These are phyloP conservation scores for Achlya hypogyna DNA, from an alignment of 352 stramenopile genomes.

Conservation along the genomic window DNA sequence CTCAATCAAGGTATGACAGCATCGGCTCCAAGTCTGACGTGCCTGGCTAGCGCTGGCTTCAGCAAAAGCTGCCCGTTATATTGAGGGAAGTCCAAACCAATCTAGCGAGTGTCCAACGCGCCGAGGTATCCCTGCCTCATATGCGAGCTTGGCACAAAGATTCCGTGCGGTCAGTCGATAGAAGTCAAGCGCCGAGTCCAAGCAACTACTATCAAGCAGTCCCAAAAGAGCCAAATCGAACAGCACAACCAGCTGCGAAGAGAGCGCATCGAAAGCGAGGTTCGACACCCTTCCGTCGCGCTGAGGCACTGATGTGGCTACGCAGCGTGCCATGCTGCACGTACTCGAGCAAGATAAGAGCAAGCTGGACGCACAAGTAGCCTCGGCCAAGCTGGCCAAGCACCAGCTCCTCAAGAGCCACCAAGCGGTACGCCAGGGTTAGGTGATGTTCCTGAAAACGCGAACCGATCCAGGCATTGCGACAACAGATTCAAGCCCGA, in stretches of 20 bases:
- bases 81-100: not conserved
- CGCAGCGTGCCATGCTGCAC: not conserved
- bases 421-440: not conserved
- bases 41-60: not conserved
- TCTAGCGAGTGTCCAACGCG: too few species aligned
- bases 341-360: not conserved
- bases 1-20: not conserved
- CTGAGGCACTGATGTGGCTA: not conserved
- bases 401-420: not conserved
- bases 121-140: not conserved
- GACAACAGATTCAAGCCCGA: not conserved
- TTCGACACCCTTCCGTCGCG: not conserved
- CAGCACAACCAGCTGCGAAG: not conserved
- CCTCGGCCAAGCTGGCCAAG: not conserved
- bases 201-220: not conserved
- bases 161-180: not conserved
- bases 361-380: not conserved
- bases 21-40: not conserved
- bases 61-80: not conserved
- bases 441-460: not conserved
- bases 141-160: not conserved
- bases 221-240: not conserved
- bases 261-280: not conserved
- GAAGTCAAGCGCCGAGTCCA: not conserved
- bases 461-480: not conserved